Evolutionary conservation across 1,284 basidiomycete genomes (phyloP), one percentile per base, ranked within the genome.

Genomic region (Naganishia cerealis): DNA sequence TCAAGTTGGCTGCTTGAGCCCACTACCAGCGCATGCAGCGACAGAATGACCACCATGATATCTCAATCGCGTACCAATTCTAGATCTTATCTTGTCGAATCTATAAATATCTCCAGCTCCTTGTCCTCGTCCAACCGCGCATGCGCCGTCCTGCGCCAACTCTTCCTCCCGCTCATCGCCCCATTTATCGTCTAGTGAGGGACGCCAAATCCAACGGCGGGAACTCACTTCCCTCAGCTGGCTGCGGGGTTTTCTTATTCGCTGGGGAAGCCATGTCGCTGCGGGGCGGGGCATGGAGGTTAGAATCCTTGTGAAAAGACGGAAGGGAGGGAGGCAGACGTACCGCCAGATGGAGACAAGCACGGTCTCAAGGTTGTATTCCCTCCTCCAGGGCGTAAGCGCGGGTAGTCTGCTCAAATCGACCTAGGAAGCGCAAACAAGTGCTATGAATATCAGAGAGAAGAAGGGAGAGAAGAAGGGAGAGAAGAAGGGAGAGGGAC

Each of bases 211-310:
- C 78, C 29, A 77, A 53, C 12, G 78, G 77, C 0, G 80, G 78
- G 73, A 78, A 81, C 67, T 81, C 79, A 72, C 86, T 86, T 68
- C 93, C 93, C 80, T 99, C 95, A 26, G 89, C 86, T 3, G 95
- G 95, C 82, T 99, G 95, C 39, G 93, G 90, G 54, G 95, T 85
- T 83, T 98, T 99, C 75, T 94, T 86, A 81, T 98, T 98, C 69
- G 86, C 86, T 72, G 90, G 88, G 54, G 90, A 87, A 1, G 89
- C 93, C 95, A 99, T 98, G 79, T 96, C 94, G 82, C 94, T 97
- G 75, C 48, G 38, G 29, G n/a, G 21, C 18, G n/a, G 13, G 33
- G 13, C 39, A 53, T 29, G 21, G 10, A 46, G 21, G 59, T 9
- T 10, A 57, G 29, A 21, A 33, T 10, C 18, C 1, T 56, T 55